Conservation (phyloP, 2,329 filamentous ascomycete species). For the Ophiognomonia clavigignenti-juglandacearum region DNA sequence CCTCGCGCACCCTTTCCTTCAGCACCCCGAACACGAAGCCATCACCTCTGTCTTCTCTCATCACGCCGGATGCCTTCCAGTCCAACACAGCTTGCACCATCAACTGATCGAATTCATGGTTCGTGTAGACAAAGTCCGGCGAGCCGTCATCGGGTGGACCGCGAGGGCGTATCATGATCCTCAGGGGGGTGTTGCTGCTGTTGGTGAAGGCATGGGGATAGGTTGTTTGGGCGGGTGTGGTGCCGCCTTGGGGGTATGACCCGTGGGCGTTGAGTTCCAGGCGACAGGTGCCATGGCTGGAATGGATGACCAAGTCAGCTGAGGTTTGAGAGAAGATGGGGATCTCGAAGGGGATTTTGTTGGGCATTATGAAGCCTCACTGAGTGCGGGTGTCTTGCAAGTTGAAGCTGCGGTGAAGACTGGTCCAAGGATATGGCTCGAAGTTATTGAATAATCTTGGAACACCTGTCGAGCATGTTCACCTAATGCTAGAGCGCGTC, state of each 20-base stretch:
- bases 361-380: no score
- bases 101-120: slow-evolving; percentile 33
- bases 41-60: slow-evolving; percentile 39
- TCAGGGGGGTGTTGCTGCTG: slow-evolving; percentile 32
- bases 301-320: slow-evolving; percentile 32
- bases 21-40: slow-evolving; percentile 54
- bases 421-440: no score
- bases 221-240: slow-evolving; percentile 39
- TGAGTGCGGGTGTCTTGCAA: no score
- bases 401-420: no score
- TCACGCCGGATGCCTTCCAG: slow-evolving; percentile 32
- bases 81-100: slow-evolving; percentile 38
- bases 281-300: slow-evolving; percentile 38
- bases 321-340: slow-evolving; percentile 45
- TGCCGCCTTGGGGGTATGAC: slow-evolving; percentile 46
- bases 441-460: no score
- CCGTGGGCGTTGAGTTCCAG: slow-evolving; percentile 49
- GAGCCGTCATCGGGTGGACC: slow-evolving; percentile 25
- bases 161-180: slow-evolving; percentile 52
- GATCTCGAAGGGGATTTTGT: slow-evolving; percentile 37
- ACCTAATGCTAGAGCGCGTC: no score
- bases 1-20: not conserved
- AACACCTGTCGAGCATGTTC: no score
- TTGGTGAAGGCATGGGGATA: slow-evolving; percentile 30
- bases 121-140: slow-evolving; percentile 45